Base-by-base conservation (phyloP, 768 basidiomycete genomes). In the Tylopilus subfusipes region DNA sequence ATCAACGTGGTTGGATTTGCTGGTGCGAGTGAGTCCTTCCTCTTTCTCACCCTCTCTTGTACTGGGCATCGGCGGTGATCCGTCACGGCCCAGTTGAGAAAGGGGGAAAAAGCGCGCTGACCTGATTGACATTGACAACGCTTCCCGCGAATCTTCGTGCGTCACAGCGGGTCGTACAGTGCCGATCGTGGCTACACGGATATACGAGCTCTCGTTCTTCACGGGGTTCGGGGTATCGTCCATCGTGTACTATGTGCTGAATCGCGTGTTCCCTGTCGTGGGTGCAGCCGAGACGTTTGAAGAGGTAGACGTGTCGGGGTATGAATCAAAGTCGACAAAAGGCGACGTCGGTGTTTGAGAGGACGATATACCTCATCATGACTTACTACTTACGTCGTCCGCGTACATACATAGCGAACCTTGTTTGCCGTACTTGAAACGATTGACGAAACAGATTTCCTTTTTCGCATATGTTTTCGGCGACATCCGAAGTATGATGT, bases 1-100 rank as follows among this genome's bases (percentile, higher is more conserved):
- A 86, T 92, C 68, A 93, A 93, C 67, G 82, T 89, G 14, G 84
- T 89, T 36, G 90, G 88, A 8, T 93, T 93, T 57, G 85, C 83
- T 12, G 86, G 88, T 49, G 85, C 87, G 18, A 85, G 84, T 80
- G 63, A 57, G 81, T 76, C 13, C 10, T 13, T 42, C 2, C 21
- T 14, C 16, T 30, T 53, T 36, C 44, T 49, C 33, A 29, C 27
- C 18, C 34, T 24, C 38, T 18, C 42, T 24, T 34, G 30, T 14
- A 10, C 44, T 34, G 36, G 24, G 10, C 25, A 38, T 10, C 30
- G 52, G 44, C 19, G 40, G 48, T 31, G 42, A 19, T 19, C 43
- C 53, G 8, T 27, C 25, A 19, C 21, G 10, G 42, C 45, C 42
- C 30, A 48, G 29, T 29, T 25, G 49, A 36, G 44, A 49, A 43